Conservation (phyloP, 176 grass and related monocot species). For the Otatea glauca region DNA sequence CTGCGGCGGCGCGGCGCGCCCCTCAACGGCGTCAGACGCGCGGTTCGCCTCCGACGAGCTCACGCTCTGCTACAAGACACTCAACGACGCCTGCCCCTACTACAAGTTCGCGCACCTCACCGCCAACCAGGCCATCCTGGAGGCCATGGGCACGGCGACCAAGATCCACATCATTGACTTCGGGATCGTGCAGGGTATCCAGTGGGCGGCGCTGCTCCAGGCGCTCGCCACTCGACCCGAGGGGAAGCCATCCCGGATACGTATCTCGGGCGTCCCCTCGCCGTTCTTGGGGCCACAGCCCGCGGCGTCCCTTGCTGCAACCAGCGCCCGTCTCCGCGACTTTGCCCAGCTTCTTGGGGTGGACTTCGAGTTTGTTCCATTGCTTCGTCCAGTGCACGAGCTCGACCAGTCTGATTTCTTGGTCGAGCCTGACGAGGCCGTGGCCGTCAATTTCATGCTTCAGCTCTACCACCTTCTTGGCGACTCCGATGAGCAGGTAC, state of each 20-base stretch:
- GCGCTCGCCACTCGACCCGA: conserved; percentile 85
- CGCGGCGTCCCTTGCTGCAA: conserved; percentile 70
- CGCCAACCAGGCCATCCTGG: conserved; percentile 96
- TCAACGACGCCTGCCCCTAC: conserved; percentile 97
- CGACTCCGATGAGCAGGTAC: conserved; percentile 67
- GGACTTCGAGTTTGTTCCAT: conserved; percentile 88
- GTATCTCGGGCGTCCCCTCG: conserved; percentile 90
- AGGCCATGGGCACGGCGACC: conserved; percentile 73
- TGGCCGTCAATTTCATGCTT: conserved; percentile 98
- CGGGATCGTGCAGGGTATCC: conserved; percentile 89
- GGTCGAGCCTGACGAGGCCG: conserved; percentile 67
- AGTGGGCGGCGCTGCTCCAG: conserved; percentile 96
- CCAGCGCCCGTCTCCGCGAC: conserved; percentile 72
- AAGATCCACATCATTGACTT: conserved; percentile 96
- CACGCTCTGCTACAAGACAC: conserved; percentile 89
- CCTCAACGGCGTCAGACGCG: conserved; percentile 17
- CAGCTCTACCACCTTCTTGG: conserved; percentile 78
- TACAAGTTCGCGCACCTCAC: conserved; percentile 98
- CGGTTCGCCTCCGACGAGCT: conserved; percentile 67
- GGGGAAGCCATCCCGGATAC: conserved; percentile 76
- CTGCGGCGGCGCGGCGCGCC: neutral
- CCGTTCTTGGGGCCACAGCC: conserved; percentile 68
- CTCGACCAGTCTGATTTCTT: conserved; percentile 67
- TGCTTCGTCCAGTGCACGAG: conserved; percentile 73
- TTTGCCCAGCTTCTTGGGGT: conserved; percentile 82